Conservation (phyloP, 805 yeast species). For the Candida ipomoeae region DNA sequence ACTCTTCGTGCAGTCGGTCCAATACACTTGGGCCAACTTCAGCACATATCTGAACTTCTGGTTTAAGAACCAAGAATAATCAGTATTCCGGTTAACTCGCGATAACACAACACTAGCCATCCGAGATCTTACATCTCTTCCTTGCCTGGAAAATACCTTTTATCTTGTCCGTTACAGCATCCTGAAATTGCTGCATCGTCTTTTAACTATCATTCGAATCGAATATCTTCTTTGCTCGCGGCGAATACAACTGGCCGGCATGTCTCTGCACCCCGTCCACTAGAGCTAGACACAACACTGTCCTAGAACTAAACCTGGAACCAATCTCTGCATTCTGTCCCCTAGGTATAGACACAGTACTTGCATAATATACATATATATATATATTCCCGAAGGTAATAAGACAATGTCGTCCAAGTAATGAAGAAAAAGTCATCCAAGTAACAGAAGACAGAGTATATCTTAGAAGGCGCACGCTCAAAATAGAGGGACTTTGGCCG, state of each 20-base stretch:
- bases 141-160: not conserved
- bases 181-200: not conserved
- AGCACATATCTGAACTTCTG: not conserved
- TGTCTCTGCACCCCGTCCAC: not conserved
- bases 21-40: not conserved
- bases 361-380: too few species aligned
- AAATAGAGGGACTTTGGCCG: too few species aligned
- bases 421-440: too few species aligned
- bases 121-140: not conserved
- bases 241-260: not conserved
- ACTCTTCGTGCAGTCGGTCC: not conserved
- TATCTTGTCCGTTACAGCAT: not conserved
- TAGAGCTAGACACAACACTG: not conserved
- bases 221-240: not conserved
- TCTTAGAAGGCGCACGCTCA: too few species aligned
- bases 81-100: not conserved
- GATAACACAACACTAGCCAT: not conserved
- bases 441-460: too few species aligned
- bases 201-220: not conserved
- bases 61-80: too few species aligned
- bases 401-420: too few species aligned
- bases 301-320: not conserved
- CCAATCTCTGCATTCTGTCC: not conserved
- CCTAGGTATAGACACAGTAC: too few species aligned
- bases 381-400: too few species aligned